Percentiles rank a stretch among this genome's conserved stretches.
phyloP scores from a whole-genome alignment of 768 basidiomycete genomes.

The Rhodotorula sphaerocarpa region DNA sequence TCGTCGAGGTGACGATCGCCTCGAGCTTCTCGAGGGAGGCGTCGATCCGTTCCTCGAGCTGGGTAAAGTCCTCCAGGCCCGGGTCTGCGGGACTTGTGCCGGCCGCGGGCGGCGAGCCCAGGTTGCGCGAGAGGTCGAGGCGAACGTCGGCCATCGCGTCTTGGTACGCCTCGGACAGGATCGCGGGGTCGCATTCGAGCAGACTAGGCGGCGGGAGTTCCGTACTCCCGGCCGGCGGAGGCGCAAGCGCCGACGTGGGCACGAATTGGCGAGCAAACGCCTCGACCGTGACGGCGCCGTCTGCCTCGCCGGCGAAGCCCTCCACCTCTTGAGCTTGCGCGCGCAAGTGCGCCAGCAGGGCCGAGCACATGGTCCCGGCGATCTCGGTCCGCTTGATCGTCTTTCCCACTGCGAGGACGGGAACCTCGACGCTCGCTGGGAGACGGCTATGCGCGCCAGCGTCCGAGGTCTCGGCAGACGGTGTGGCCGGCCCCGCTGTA shows the following conservation, averaged over 20 bases:
- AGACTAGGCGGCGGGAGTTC: constrained; percentile 15
- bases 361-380: neutral
- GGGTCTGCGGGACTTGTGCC: constrained; percentile 36
- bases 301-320: constrained; percentile 3
- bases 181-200: constrained; percentile 28
- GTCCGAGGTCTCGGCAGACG: constrained; percentile 44
- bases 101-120: constrained; percentile 45
- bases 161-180: constrained; percentile 39
- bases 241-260: neutral
- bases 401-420: constrained; percentile 35
- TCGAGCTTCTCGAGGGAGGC: constrained; percentile 68
- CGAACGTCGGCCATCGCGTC: constrained; percentile 28
- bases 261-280: neutral
- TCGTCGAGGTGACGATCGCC: constrained; percentile 57
- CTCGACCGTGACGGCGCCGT: neutral
- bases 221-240: neutral
- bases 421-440: neutral
- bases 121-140: constrained; percentile 48
- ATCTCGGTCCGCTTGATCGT: constrained; percentile 10
- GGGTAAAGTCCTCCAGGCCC: constrained; percentile 41
- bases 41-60: constrained; percentile 50
- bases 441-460: neutral
- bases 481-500: constrained; percentile 44
- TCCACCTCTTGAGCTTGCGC: neutral
- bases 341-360: constrained; percentile 7